Evolutionary conservation across 176 grass and related monocot genomes (phyloP), one percentile per base, ranked within the genome.

Genomic region (Aegilops umbellulata): DNA sequence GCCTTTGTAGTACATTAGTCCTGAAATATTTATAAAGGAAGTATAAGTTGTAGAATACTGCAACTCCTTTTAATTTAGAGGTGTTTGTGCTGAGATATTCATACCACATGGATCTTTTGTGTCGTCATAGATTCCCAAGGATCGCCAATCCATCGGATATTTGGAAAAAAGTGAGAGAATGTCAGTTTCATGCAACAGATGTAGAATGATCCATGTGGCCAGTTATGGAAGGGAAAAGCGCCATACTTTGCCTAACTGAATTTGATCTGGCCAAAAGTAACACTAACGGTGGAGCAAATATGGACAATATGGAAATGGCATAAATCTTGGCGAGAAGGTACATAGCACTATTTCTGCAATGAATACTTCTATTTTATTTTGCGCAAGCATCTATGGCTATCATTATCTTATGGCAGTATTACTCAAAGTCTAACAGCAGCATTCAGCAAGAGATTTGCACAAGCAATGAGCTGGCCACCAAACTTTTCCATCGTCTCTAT

Each of bases 361-460:
- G 27, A 9, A 47, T 31, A 61, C 17, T 35, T 51, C 41, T 60
- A 51, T 57, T 55, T 20, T 20, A 19, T 57, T 57, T 22, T 20
- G 19, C 53, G 53, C 53, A 20, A 57, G 53, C 19, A 57, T 57
- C 53, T 22, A 57, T 20, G 19, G 53, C 53, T 22, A 57, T 22
- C 7, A 57, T 20, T 19, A 57, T 57, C 19, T 57, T 22, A 57
- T 3, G 53, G 53, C 16, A 57, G 17, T 57, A 57, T 57, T 57
- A 57, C 19, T 57, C 53, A 57, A 51, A 51, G 5, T 51, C 47
- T 51, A 51, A 51, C 47, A 19, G 58, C 57, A 53, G 1, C 81
- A 53, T 64, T 51, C 53, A 38, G 39, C 65, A 73, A 71, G 16
- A 53, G 39, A 69, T 31, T 46, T 79, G 65, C 87, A 84, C 65